Evolutionary conservation across 805 yeast species (phyloP), one percentile per base, ranked within the genome.

Genomic region (Sugiyamaella americana): DNA sequence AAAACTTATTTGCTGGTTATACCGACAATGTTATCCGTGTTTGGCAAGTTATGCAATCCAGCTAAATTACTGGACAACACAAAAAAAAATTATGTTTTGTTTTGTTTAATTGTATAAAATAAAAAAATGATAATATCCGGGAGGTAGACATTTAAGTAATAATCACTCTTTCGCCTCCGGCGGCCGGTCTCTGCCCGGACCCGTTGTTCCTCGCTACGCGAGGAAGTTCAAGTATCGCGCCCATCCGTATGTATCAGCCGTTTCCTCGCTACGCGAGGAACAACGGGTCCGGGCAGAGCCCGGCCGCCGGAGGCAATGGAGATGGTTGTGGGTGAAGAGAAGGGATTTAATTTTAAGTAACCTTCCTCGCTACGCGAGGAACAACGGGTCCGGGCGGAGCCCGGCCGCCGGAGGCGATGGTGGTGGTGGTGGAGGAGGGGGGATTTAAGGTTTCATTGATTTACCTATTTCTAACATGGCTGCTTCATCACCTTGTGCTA

Each of bases 1-100:
- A 91, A 82, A 87, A 84, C 84, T 82, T 93, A 76, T 93, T 87
- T 73, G 96, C 98, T 66, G 99, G 99, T 82, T 93, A 93, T 96
- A 89, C 97, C 69, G 99, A 93, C 78, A 87, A 87, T 81, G 81
- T 85, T 72, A 91, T 93, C 82, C 91, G 99, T 80, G 99, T 93
- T 75, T 93, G 98, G 98, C 98, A 93, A 84, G 96, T 93, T 67
- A 93, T 93, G 98, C 87, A 64, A 52, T 55, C 67, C 41, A 57
- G 51, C 51, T 60, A 55, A 51, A 42, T 30, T 5, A 26, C 17
- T 32, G 11, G 11, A 8, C 32, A 26, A 26, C 32, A 8, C 11
- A 13, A 26, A 26, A 26, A 26, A 26, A 26, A 26, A 26, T 26
- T 8, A 26, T 26, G 32, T 26, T 26, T 26, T 26, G 32, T 26